Conservation (phyloP, 139 green algal species). For the Marvania coccoides region DNA sequence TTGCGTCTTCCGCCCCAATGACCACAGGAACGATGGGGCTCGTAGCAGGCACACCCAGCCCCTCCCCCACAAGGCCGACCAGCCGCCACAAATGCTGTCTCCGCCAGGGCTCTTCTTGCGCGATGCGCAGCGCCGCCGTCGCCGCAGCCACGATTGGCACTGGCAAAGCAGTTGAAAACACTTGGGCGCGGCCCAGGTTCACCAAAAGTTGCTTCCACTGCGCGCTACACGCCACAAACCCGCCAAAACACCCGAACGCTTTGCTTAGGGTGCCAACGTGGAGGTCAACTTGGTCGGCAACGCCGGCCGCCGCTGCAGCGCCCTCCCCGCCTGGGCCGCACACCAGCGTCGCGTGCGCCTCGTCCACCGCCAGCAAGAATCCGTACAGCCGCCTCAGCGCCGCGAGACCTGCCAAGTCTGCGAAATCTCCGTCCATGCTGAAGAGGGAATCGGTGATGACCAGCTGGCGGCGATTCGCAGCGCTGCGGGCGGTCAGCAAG, state of each 20-base stretch:
- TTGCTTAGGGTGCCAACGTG: constrained; percentile 94
- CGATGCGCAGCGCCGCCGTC: constrained; percentile 51
- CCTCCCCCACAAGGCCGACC: constrained; percentile 23
- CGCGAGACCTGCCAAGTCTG: constrained; percentile 65
- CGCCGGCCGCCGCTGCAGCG: constrained; percentile 43
- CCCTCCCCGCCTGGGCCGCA: constrained; percentile 64
- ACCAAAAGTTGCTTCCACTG: constrained; percentile 58
- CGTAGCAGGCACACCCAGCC: constrained; percentile 40
- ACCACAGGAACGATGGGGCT: constrained; percentile 83
- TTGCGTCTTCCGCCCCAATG: constrained; percentile 55
- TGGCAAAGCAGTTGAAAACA: constrained; percentile 82
- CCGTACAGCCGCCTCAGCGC: constrained; percentile 49
- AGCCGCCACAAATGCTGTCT: constrained; percentile 52
- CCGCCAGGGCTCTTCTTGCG: constrained; percentile 64
- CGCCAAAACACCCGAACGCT: constrained; percentile 73
- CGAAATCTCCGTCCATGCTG: constrained; percentile 93
- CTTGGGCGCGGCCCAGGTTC: constrained; percentile 53
- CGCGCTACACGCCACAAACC: constrained; percentile 71
- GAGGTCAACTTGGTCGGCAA: constrained; percentile 67
- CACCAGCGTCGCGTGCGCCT: constrained; percentile 94
- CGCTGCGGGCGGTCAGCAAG: constrained; percentile 27
- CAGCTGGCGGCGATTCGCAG: constrained; percentile 32
- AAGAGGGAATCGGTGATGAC: constrained; percentile 91
- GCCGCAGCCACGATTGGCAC: constrained; percentile 72
- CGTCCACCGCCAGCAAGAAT: constrained; percentile 86